Base-by-base conservation (phyloP, 306 rosid genomes). In the Cicer arietinum region DNA sequence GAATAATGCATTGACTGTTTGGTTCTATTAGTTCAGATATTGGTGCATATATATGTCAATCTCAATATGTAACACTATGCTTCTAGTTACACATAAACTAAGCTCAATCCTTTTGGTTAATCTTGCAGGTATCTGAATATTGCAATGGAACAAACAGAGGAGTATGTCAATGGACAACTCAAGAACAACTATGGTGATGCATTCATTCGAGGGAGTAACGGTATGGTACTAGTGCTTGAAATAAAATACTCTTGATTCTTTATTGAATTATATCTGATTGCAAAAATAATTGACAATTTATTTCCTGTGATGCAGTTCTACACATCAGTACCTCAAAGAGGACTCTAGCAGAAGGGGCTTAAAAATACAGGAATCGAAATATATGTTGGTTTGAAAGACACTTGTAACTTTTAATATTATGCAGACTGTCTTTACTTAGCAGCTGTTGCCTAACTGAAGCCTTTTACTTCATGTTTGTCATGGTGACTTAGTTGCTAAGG, bases 141-240 rank as follows among this genome's bases (percentile, higher is more conserved):
- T 83, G 97, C 97, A 60, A 94, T 94, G 99, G 99, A 94, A 84
- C 99, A 94, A 67, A 94, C 99, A 0, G 99, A 94, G 84, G 97
- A 94, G 80, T 94, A 94, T 16, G 97, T 90, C 11, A 94, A 92
- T 22, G 99, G 97, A 25, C 96, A 92, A 77, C 82, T 94, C 82
- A 94, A 94, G 78, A 94, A 94, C 81, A 94, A 94, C 59, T 94
- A 94, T 64, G 99, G 99, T 0, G 97, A 94, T 42, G 99, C 99
- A 3, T 94, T 94, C 79, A 94, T 94, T 63, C 94, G 99, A 2
- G 99, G 95, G 69, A 94, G 40, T 62, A 62, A 62, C 4, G 68
- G 68, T 60, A 60, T 18, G 30, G 30, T 42, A 42, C 46, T 39
- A 7, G 48, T 42, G 12, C 13, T 75, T 17, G 42, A 59, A 73